phyloP scores from a whole-genome alignment of 441 rosid genomes.

The Aleurites moluccanus region DNA sequence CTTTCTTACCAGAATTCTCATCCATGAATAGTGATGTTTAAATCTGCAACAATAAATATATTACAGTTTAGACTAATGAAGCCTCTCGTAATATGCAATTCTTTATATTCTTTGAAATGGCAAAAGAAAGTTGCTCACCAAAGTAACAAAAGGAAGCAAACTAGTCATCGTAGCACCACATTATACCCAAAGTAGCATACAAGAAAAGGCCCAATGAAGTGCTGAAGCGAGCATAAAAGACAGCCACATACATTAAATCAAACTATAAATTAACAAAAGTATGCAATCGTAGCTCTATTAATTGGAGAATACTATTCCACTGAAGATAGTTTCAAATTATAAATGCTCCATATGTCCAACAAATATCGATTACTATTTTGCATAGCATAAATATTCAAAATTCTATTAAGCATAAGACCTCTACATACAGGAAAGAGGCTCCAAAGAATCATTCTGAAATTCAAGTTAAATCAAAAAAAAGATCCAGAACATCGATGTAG shows the following conservation, averaged over 20 bases:
- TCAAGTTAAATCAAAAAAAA: background rate
- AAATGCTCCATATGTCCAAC: background rate
- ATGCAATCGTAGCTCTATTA: background rate
- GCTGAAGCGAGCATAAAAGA: background rate
- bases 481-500: background rate
- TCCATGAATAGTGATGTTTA: conserved; percentile 50
- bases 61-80: background rate
- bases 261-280: background rate
- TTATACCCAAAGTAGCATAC: background rate
- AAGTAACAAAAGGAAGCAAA: background rate
- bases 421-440: background rate
- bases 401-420: background rate
- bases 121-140: background rate
- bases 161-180: background rate
- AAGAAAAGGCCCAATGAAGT: background rate
- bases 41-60: conserved; percentile 32
- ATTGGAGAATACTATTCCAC: background rate
- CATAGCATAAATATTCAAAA: background rate
- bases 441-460: background rate
- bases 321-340: background rate
- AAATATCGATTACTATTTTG: no score
- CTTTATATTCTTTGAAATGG: background rate
- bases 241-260: background rate
- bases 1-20: conserved; percentile 65
- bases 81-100: background rate